Percentiles rank a stretch among this genome's conserved stretches.
Evolutionary conservation across 495 filamentous ascomycete species (phyloP).

Genomic region (Talaromyces adpressus): DNA sequence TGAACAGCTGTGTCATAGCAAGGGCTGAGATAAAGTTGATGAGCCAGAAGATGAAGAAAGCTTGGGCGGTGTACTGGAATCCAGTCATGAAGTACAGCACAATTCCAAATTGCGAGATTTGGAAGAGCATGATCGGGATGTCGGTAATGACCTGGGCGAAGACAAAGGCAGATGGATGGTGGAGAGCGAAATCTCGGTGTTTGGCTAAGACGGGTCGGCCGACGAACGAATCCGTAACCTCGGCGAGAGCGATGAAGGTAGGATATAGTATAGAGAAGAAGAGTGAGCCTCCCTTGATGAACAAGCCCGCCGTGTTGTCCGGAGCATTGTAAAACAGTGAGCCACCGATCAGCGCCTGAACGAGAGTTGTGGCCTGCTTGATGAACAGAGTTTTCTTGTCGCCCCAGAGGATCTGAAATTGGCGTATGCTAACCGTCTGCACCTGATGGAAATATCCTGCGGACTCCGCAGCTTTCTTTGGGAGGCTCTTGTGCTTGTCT

Average conservation of each 20-base stretch:
- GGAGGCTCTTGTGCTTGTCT: constrained; percentile 53
- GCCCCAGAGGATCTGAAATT: constrained; percentile 78
- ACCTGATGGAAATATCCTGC: constrained; percentile 73
- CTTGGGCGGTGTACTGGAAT: constrained; percentile 34
- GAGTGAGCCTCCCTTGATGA: constrained; percentile 71
- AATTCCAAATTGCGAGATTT: constrained; percentile 62
- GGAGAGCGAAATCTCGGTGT: constrained; percentile 58
- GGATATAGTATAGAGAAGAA: constrained; percentile 92
- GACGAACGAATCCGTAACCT: constrained; percentile 55
- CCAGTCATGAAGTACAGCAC: constrained; percentile 56
- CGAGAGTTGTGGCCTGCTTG: constrained; percentile 64
- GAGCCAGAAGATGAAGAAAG: constrained; percentile 58
- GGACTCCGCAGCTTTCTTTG: constrained; percentile 69
- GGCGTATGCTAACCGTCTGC: constrained; percentile 74
- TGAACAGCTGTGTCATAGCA: constrained; percentile 53
- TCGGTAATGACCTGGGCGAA: constrained; percentile 55
- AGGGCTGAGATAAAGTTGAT: constrained; percentile 47
- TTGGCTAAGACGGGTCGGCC: constrained; percentile 64
- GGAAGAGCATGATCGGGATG: constrained; percentile 42
- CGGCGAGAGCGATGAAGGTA: constrained; percentile 75
- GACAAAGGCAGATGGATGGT: constrained; percentile 57
- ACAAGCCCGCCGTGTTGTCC: constrained; percentile 63
- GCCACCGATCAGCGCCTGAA: constrained; percentile 77
- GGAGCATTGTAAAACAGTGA: constrained; percentile 80
- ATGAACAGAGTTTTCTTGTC: constrained; percentile 68